These are phyloP conservation scores for Serendipita sp. DNA, from an alignment of 1,284 basidiomycete genomes.

Conservation along the genomic window DNA sequence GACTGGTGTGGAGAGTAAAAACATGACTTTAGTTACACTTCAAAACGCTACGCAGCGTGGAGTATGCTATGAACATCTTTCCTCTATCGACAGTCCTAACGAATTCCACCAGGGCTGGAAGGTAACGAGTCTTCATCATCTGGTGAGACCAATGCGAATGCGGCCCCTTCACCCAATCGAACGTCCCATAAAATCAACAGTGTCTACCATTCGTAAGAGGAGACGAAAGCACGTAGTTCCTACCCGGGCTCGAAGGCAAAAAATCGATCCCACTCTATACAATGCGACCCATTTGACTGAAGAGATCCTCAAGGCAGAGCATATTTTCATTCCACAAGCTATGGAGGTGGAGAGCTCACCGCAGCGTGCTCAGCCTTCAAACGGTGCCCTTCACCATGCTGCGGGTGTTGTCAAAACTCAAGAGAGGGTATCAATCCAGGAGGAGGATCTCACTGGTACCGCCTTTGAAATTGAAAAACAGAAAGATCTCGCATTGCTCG, in stretches of 20 bases:
- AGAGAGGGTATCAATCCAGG: background rate
- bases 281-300: conserved; percentile 53
- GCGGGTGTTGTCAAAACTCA: background rate
- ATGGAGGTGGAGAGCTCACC: background rate
- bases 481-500: background rate
- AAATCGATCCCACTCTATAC: conserved; percentile 54
- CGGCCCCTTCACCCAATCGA: conserved; percentile 46
- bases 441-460: background rate
- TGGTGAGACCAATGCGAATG: conserved; percentile 52
- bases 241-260: conserved; percentile 33
- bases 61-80: conserved; percentile 16
- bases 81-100: background rate
- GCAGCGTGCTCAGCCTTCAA: background rate
- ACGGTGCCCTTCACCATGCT: background rate
- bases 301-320: conserved; percentile 36
- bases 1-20: conserved; percentile 31
- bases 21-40: conserved; percentile 49
- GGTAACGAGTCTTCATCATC: conserved; percentile 46
- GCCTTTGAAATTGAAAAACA: background rate
- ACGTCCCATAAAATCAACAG: conserved; percentile 19
- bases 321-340: conserved; percentile 13
- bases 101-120: conserved; percentile 34
- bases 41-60: conserved; percentile 32
- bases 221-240: conserved; percentile 21
- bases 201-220: conserved; percentile 13